These are phyloP conservation scores for Ophiostoma sp. DNA, from an alignment of 2,329 filamentous ascomycete genomes.

Conservation along the genomic window DNA sequence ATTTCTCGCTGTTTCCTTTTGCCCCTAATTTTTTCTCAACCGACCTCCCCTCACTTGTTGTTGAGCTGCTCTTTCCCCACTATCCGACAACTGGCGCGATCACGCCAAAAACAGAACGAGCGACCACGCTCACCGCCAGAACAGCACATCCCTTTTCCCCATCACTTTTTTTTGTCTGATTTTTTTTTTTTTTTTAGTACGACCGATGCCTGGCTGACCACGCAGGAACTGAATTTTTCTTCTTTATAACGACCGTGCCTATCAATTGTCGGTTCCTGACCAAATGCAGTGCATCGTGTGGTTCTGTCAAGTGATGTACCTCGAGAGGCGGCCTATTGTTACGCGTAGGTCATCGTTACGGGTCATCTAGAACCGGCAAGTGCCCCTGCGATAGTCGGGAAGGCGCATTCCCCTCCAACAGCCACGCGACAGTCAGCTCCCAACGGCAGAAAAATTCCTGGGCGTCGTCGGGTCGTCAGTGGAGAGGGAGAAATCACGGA, in stretches of 20 bases:
- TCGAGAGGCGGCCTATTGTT: not conserved
- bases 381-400: not conserved
- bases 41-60: not conserved
- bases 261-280: not conserved
- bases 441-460: not conserved
- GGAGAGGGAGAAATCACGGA: not conserved
- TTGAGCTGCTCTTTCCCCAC: slow-evolving; percentile 7
- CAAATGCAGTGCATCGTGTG: not conserved
- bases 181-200: not conserved
- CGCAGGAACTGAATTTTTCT: not conserved
- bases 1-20: not conserved
- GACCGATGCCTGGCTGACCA: slow-evolving; percentile 5
- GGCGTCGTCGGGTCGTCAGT: not conserved
- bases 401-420: not conserved
- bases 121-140: slow-evolving; percentile 17
- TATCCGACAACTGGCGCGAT: not conserved
- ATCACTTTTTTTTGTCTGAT: not conserved
- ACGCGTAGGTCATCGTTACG: no score
- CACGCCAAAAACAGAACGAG: slow-evolving; percentile 1
- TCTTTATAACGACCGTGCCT: not conserved
- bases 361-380: not conserved
- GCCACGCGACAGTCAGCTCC: slow-evolving; percentile 9
- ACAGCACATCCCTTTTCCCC: slow-evolving; percentile 7
- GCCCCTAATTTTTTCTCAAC: not conserved
- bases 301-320: not conserved